phyloP scores from a whole-genome alignment of 164 flowering plant genomes.

The Taxillus chinensis region DNA sequence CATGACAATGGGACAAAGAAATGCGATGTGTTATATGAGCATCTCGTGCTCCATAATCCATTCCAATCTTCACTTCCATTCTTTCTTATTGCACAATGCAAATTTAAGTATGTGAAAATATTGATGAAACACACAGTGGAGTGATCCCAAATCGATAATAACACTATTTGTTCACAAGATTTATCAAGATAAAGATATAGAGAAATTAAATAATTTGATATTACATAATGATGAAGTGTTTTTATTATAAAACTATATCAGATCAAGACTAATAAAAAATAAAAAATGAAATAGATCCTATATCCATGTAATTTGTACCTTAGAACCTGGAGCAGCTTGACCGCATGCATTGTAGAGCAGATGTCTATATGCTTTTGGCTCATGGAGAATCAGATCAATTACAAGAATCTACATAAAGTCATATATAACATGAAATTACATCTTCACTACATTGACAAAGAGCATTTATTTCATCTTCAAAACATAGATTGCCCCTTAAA shows the following conservation, averaged over 20 bases:
- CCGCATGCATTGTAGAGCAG: conserved; percentile 47
- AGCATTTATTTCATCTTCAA: neutral
- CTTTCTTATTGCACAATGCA: too few relatives aligned
- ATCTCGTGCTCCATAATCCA: too few relatives aligned
- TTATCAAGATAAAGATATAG: neutral
- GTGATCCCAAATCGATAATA: too few relatives aligned
- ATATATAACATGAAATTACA: neutral
- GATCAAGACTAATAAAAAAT: neutral
- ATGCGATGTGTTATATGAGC: too few relatives aligned
- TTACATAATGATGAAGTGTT: neutral
- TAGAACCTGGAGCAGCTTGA: conserved; percentile 19
- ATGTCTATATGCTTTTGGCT: conserved; percentile 74
- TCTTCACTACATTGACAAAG: neutral
- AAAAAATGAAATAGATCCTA: neutral
- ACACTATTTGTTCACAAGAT: neutral
- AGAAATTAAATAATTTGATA: neutral
- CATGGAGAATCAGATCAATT: conserved; percentile 83
- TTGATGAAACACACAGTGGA: too few relatives aligned
- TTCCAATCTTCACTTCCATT: too few relatives aligned
- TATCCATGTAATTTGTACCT: conserved; percentile 28
- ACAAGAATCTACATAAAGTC: conserved; percentile 41
- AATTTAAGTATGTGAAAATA: too few relatives aligned
- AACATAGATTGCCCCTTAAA: neutral
- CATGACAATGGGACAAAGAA: too few relatives aligned
- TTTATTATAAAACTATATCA: too few relatives aligned